Evolutionary conservation across 345 rosid genomes (phyloP).

Genomic region (Syzygium aromaticum): DNA sequence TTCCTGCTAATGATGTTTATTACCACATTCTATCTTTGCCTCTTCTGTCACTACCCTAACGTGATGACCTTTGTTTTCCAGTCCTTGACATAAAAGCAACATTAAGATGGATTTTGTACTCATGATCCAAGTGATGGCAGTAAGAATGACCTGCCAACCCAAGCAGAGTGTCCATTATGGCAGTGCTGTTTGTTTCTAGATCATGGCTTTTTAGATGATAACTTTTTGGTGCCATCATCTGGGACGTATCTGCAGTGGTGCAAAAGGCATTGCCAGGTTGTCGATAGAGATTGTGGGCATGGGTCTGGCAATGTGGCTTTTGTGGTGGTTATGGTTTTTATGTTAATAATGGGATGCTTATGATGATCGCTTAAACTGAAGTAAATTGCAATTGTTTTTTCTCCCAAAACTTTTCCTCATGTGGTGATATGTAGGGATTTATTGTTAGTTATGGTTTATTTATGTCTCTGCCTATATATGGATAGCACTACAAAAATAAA

Average conservation of each 20-base stretch:
- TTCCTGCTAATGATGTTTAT: not conserved
- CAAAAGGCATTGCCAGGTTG: not conserved
- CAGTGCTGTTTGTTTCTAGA: not conserved
- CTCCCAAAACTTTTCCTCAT: not conserved
- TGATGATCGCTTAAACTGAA: not conserved
- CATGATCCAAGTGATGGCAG: not conserved
- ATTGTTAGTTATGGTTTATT: not conserved
- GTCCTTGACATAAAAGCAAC: not conserved
- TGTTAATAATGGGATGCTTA: not conserved
- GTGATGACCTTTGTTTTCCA: not conserved
- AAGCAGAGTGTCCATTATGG: not conserved
- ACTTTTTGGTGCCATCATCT: not conserved
- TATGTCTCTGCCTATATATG: not conserved
- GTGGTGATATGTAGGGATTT: not conserved
- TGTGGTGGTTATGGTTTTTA: not conserved
- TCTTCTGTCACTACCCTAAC: not conserved
- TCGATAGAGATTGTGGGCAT: not conserved
- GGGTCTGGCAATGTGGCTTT: not conserved
- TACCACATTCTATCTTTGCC: not conserved
- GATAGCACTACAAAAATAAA: not conserved
- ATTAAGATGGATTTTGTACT: not conserved
- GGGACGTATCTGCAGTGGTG: not conserved
- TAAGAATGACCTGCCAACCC: not conserved
- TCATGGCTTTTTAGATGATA: not conserved
- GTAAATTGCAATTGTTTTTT: not conserved